Conservation (phyloP, 129 eudicot species). For the Flaveria brownii region DNA sequence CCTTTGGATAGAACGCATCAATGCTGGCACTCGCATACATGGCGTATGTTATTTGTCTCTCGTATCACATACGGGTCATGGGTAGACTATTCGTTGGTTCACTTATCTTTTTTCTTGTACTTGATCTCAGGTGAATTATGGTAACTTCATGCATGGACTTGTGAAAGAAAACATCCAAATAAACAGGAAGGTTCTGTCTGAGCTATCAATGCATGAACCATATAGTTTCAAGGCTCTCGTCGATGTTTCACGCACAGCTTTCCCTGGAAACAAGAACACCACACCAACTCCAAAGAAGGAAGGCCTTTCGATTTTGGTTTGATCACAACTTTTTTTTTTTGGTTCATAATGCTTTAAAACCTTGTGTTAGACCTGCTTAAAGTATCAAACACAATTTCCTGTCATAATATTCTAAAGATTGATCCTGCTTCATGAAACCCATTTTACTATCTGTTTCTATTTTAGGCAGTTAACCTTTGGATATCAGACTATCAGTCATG, state of each 20-base stretch:
- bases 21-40: constrained; percentile 89
- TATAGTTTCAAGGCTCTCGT: constrained; percentile 88
- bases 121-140: constrained; percentile 74
- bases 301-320: constrained; percentile 67
- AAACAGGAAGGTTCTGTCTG: constrained; percentile 87
- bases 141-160: constrained; percentile 87
- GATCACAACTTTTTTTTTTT: constrained; percentile 24
- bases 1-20: constrained; percentile 97
- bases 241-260: constrained; percentile 72
- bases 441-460: not conserved
- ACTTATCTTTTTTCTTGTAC: not conserved
- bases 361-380: not conserved
- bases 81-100: not conserved
- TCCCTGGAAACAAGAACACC: constrained; percentile 78
- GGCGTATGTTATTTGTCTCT: constrained; percentile 46
- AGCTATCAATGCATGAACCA: constrained; percentile 93
- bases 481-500: not conserved
- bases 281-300: constrained; percentile 53
- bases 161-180: constrained; percentile 89
- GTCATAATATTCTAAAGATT: not conserved
- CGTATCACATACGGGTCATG: not conserved
- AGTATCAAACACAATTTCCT: not conserved
- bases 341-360: not conserved
- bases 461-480: not conserved
- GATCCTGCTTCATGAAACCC: not conserved